Evolutionary conservation across 495 filamentous ascomycete genomes (phyloP).

Genomic region (Lepraria neglecta): DNA sequence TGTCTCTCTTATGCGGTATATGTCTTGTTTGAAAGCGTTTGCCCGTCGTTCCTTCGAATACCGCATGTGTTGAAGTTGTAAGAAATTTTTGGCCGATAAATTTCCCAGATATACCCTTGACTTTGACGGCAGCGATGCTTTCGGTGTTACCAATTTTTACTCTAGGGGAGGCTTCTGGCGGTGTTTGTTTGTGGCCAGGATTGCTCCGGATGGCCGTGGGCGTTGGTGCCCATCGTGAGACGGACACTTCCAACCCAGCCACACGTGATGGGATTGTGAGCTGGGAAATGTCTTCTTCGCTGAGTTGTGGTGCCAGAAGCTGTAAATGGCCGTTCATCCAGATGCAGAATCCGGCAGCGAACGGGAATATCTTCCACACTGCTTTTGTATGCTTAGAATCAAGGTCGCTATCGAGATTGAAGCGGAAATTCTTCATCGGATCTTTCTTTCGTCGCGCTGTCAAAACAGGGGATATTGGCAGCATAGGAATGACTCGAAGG

Average conservation of each 20-base stretch:
- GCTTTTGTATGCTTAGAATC: background rate
- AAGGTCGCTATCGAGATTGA: background rate
- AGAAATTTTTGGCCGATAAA: background rate
- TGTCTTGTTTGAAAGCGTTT: background rate
- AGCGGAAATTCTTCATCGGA: background rate
- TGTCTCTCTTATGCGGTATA: background rate
- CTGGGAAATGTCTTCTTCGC: background rate
- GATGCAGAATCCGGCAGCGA: background rate
- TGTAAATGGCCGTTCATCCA: background rate
- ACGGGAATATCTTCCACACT: background rate
- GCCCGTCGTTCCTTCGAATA: background rate
- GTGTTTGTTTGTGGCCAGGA: no score
- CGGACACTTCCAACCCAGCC: background rate
- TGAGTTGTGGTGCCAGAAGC: background rate
- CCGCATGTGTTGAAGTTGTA: background rate
- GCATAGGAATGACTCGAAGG: background rate
- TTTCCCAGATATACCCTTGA: background rate
- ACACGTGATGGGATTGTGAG: background rate
- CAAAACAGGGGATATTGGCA: background rate
- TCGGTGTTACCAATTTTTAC: background rate
- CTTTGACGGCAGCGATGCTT: background rate
- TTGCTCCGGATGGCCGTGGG: background rate
- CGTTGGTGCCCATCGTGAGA: background rate
- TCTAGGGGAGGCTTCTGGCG: background rate
- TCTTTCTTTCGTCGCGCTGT: background rate